Conservation (phyloP, 768 basidiomycete species). For the Suillus cothurnatus region DNA sequence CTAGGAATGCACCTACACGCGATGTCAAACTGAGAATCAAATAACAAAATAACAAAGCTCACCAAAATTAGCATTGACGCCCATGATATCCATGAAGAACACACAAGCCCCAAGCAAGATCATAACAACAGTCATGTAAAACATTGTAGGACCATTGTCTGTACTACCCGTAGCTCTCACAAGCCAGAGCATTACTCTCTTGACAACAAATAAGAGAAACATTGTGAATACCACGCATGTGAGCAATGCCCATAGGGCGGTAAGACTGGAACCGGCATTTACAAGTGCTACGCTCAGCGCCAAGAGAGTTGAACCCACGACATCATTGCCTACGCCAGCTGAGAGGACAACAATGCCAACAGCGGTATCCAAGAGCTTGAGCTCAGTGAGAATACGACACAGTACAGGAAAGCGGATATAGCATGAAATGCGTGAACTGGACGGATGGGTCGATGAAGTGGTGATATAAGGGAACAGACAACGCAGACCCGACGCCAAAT, state of each 20-base stretch:
- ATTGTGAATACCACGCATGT: conserved; percentile 80
- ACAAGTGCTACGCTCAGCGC: conserved; percentile 92
- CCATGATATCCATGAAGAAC: conserved; percentile 93
- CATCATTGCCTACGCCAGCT: conserved; percentile 89
- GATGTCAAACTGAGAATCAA: background rate
- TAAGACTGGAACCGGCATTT: conserved; percentile 81
- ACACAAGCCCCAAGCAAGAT: conserved; percentile 82
- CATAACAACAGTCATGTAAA: conserved; percentile 87
- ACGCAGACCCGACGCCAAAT: conserved; percentile 79
- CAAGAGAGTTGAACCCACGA: conserved; percentile 85
- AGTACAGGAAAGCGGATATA: conserved; percentile 88
- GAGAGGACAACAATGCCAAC: conserved; percentile 93
- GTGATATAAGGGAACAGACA: conserved; percentile 64
- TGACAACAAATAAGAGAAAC: conserved; percentile 71
- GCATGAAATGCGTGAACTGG: conserved; percentile 87
- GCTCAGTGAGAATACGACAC: conserved; percentile 86
- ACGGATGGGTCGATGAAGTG: conserved; percentile 67
- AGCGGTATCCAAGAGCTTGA: conserved; percentile 87
- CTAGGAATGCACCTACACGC: conserved; percentile 71
- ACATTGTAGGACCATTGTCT: conserved; percentile 81
- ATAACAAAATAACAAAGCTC: conserved; percentile 8
- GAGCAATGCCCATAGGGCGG: conserved; percentile 85
- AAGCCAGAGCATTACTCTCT: conserved; percentile 64
- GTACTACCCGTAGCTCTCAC: conserved; percentile 77
- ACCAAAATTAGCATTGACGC: conserved; percentile 92